Evolutionary conservation across 352 stramenopile genomes (phyloP).

Genomic region (Peronosclerospora sorghi): DNA sequence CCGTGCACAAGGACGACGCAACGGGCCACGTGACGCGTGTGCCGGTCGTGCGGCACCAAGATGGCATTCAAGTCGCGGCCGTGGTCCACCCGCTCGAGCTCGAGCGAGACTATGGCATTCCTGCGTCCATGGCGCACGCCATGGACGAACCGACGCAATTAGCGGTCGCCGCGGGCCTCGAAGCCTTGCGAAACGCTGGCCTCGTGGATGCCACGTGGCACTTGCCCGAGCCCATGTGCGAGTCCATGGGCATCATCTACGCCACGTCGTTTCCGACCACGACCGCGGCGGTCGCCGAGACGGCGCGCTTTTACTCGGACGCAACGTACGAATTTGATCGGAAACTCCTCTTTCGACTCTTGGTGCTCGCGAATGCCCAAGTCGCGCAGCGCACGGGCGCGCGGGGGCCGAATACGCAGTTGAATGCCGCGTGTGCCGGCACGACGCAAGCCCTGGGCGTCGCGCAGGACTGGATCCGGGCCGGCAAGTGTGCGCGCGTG

Average conservation of each 20-base stretch:
- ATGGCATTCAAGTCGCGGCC: constrained; percentile 87
- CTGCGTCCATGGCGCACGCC: constrained; percentile 79
- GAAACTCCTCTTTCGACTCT: constrained; percentile 94
- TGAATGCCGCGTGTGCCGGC: constrained; percentile 92
- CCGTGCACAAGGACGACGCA: constrained; percentile 46
- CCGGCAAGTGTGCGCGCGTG: constrained; percentile 87
- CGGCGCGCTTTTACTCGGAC: constrained; percentile 59
- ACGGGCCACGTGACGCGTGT: constrained; percentile 30
- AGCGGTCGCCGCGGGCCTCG: constrained; percentile 89
- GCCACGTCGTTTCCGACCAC: constrained; percentile 93
- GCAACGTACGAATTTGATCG: constrained; percentile 88
- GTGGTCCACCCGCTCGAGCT: constrained; percentile 68
- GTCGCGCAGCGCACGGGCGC: constrained; percentile 92
- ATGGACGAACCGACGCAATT: constrained; percentile 94
- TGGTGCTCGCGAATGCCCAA: constrained; percentile 94
- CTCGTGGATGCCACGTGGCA: constrained; percentile 83
- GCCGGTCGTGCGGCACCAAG: constrained; percentile 29
- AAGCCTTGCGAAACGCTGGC: constrained; percentile 87
- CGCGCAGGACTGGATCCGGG: constrained; percentile 90
- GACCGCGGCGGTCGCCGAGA: constrained; percentile 88
- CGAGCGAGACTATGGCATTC: constrained; percentile 75
- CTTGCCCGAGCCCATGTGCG: constrained; percentile 75
- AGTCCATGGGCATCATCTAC: constrained; percentile 91
- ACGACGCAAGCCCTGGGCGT: constrained; percentile 88
- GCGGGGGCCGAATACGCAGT: constrained; percentile 92